Evolutionary conservation across 78 protist genomes (phyloP).

Genomic region (Polysphondylium violaceum): DNA sequence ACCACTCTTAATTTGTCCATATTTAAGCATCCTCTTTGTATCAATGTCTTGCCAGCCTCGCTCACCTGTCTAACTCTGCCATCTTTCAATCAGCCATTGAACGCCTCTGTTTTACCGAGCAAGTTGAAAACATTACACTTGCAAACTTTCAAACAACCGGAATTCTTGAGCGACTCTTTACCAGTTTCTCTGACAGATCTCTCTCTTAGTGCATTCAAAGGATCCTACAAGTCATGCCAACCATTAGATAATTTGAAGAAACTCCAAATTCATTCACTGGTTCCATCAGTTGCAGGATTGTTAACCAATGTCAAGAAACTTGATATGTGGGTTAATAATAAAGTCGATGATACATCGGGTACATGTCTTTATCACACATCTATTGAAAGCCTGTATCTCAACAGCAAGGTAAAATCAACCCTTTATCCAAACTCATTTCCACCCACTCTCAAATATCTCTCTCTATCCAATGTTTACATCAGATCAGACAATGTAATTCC

Average conservation of each 20-base stretch:
- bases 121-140: not conserved
- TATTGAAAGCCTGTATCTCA: too few species aligned
- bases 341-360: not conserved
- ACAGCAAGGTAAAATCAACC: too few species aligned
- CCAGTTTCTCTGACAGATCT: not conserved
- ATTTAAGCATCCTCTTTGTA: not conserved
- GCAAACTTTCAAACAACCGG: not conserved
- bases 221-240: not conserved
- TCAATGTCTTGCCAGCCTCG: not conserved
- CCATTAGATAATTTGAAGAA: too few species aligned
- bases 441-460: too few species aligned
- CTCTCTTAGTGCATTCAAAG: not conserved
- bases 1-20: not conserved
- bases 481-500: too few species aligned
- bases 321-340: too few species aligned
- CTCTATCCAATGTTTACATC: too few species aligned
- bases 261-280: too few species aligned
- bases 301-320: too few species aligned
- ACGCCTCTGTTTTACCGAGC: not conserved
- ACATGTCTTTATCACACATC: not conserved
- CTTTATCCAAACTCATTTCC: too few species aligned
- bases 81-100: not conserved
- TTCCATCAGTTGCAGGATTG: too few species aligned
- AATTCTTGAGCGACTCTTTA: not conserved
- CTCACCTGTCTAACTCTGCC: not conserved